These are phyloP conservation scores for Laetiporus sulphureus DNA, from an alignment of 1,284 basidiomycete species.

Conservation along the genomic window DNA sequence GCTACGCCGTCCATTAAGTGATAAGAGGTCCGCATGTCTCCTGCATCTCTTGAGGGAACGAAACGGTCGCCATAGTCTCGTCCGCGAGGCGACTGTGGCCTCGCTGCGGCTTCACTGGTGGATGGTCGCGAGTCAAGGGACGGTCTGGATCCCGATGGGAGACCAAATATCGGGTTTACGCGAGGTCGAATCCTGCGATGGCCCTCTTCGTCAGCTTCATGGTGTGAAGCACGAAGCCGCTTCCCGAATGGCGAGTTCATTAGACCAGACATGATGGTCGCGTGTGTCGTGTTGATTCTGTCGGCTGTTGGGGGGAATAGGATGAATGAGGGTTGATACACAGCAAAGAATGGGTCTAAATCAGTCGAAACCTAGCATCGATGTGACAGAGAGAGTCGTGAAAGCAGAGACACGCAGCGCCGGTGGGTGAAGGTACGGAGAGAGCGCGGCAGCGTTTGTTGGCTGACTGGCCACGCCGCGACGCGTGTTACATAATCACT, in stretches of 20 bases:
- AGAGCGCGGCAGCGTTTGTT: background rate
- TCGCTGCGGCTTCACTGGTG: slow-evolving; percentile 46
- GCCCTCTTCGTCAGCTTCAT: slow-evolving; percentile 45
- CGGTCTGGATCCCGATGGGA: slow-evolving; percentile 39
- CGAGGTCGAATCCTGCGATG: slow-evolving; percentile 46
- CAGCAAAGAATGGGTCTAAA: slow-evolving; percentile 12
- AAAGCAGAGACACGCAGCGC: background rate
- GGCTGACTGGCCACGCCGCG: slow-evolving; percentile 13
- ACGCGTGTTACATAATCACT: slow-evolving; percentile 21
- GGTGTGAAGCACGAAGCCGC: slow-evolving; percentile 61
- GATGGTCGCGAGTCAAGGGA: slow-evolving; percentile 48
- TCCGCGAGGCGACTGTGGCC: slow-evolving; percentile 50
- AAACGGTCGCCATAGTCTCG: slow-evolving; percentile 74
- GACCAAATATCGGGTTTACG: slow-evolving; percentile 48
- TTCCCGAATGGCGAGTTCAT: slow-evolving; percentile 79
- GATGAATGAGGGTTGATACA: slow-evolving; percentile 10
- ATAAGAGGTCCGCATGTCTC: slow-evolving; percentile 71
- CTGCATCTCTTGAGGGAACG: slow-evolving; percentile 62
- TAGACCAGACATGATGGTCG: slow-evolving; percentile 53
- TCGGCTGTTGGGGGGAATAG: slow-evolving; percentile 13
- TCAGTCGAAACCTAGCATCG: slow-evolving; percentile 22
- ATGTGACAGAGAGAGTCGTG: background rate
- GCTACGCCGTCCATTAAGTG: slow-evolving; percentile 66
- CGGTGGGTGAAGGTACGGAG: background rate
- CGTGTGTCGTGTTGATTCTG: slow-evolving; percentile 9